Evolutionary conservation across 805 yeast species (phyloP).

Genomic region (Yarrowia divulgata): DNA sequence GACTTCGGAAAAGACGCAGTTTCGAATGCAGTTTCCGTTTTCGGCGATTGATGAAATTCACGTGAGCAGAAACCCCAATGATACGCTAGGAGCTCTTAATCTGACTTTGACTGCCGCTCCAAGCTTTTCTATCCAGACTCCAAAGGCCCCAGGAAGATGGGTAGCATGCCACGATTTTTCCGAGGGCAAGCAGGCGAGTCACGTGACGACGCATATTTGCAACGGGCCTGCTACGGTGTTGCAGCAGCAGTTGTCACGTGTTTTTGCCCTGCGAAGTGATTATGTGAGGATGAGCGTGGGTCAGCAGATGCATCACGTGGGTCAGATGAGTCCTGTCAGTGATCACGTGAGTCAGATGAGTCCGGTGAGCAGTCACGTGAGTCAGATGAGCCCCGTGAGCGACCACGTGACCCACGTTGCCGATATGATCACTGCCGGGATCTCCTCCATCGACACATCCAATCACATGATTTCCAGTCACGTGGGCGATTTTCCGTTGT

Average conservation of each 20-base stretch:
- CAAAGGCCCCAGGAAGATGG: slow-evolving; percentile 7
- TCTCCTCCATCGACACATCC: background rate
- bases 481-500: slow-evolving; percentile 8
- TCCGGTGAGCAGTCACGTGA: background rate
- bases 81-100: slow-evolving; percentile 13
- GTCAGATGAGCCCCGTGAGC: background rate
- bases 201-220: slow-evolving; percentile 5
- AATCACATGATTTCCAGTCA: slow-evolving; percentile 9
- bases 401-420: background rate
- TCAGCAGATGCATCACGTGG: background rate
- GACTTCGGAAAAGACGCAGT: slow-evolving; percentile 13
- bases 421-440: too few species aligned
- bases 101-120: slow-evolving; percentile 1
- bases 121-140: slow-evolving; percentile 7
- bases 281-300: background rate
- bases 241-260: slow-evolving; percentile 25
- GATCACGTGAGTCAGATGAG: background rate
- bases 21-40: slow-evolving; percentile 35
- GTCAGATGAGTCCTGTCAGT: background rate
- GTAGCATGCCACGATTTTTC: slow-evolving; percentile 24
- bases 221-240: slow-evolving; percentile 6
- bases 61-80: slow-evolving; percentile 15
- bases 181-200: slow-evolving; percentile 27
- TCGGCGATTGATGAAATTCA: slow-evolving; percentile 7
- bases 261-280: background rate